phyloP scores from a whole-genome alignment of 768 basidiomycete species.

The Auricularia sp. region DNA sequence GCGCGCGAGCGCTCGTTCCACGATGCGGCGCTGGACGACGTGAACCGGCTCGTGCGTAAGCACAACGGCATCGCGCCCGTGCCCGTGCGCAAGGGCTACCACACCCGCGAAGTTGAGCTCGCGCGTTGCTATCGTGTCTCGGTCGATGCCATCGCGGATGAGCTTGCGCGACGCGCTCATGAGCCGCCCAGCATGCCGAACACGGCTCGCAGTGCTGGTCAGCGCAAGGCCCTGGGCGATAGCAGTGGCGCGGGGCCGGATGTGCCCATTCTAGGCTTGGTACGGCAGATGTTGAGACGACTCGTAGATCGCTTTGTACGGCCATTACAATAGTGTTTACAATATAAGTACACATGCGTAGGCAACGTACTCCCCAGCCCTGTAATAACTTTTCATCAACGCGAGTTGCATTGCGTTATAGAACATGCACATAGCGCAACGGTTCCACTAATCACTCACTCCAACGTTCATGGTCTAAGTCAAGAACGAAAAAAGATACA shows the following conservation, averaged over 20 bases:
- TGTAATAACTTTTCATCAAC: too few relatives aligned
- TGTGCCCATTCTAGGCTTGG: not conserved
- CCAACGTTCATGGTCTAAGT: too few relatives aligned
- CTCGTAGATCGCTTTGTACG: not conserved
- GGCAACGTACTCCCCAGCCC: too few relatives aligned
- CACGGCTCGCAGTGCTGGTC: not conserved
- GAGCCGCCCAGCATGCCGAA: not conserved
- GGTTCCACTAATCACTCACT: too few relatives aligned
- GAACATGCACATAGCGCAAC: too few relatives aligned
- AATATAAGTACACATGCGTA: not conserved
- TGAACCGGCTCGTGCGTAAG: constrained; percentile 66
- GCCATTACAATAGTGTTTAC: not conserved
- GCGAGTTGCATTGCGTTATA: too few relatives aligned
- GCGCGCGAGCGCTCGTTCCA: constrained; percentile 57
- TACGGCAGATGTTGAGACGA: not conserved
- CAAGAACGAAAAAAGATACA: too few relatives aligned
- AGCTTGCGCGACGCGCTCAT: not conserved
- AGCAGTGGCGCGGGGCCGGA: not conserved
- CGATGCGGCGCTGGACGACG: constrained; percentile 52
- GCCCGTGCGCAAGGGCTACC: constrained; percentile 55
- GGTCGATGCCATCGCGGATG: not conserved
- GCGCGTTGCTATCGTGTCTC: constrained; percentile 6
- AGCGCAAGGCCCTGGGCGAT: not conserved
- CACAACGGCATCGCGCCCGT: constrained; percentile 77
- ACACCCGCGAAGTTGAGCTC: constrained; percentile 49